A percentile compares a stretch with the other conserved stretches of the same genome.
Evolutionary conservation across 805 yeast species (phyloP).

Genomic region (Ogataea zsoltii): DNA sequence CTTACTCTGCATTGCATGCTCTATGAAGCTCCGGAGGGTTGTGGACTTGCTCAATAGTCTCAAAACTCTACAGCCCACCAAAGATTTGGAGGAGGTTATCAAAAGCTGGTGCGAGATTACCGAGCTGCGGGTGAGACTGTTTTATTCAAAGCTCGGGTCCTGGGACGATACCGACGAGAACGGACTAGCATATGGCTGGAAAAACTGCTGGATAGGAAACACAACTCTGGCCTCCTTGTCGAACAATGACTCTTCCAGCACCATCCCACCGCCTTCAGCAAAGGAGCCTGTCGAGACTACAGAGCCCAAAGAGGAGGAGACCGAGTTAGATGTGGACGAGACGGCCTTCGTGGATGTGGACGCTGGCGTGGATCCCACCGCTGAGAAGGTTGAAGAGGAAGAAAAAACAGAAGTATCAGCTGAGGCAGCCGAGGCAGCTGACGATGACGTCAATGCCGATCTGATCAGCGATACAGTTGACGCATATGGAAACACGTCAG

Average conservation of each 20-base stretch:
- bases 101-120: constrained; percentile 66
- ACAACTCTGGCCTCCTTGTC: not conserved
- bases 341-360: constrained; percentile 10
- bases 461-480: constrained; percentile 13
- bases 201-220: constrained; percentile 31
- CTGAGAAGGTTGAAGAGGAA: not conserved
- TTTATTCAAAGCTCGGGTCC: constrained; percentile 82
- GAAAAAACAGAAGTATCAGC: too few relatives aligned
- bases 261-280: not conserved
- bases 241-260: not conserved
- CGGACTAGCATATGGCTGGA: constrained; percentile 37
- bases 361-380: constrained; percentile 1
- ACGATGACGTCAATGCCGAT: too few relatives aligned
- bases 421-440: too few relatives aligned
- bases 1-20: constrained; percentile 81
- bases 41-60: constrained; percentile 83
- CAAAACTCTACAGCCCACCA: constrained; percentile 42
- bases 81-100: constrained; percentile 36
- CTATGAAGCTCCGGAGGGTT: constrained; percentile 72
- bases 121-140: constrained; percentile 68
- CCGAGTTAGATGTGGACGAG: constrained; percentile 4
- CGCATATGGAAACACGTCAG: constrained; percentile 15
- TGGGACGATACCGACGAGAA: constrained; percentile 52
- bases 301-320: not conserved
- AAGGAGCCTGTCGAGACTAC: not conserved